phyloP scores from a whole-genome alignment of 1,284 basidiomycete species.

The Pholiota adiposa region DNA sequence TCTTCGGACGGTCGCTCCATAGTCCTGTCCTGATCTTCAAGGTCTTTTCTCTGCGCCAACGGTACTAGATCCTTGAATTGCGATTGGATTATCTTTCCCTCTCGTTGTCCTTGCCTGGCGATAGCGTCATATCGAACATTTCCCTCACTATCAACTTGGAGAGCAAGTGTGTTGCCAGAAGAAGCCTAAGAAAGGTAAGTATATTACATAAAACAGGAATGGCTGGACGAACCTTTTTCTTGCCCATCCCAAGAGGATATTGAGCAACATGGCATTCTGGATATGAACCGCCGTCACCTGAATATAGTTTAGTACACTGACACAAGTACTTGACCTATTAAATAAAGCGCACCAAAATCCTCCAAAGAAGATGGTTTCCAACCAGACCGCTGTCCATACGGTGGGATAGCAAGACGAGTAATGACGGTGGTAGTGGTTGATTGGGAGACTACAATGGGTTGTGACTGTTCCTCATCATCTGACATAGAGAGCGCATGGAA shows the following conservation, averaged over 20 bases:
- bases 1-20: constrained; percentile 96
- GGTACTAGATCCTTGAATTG: constrained; percentile 98
- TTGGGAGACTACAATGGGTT: constrained; percentile 32
- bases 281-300: constrained; percentile 92
- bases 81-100: constrained; percentile 87
- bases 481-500: constrained; percentile 54
- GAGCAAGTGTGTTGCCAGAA: constrained; percentile 90
- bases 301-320: constrained; percentile 7
- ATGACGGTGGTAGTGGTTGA: constrained; percentile 48
- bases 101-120: constrained; percentile 90
- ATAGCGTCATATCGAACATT: constrained; percentile 98
- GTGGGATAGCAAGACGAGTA: constrained; percentile 63
- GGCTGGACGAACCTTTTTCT: constrained; percentile 76
- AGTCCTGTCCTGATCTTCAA: constrained; percentile 71
- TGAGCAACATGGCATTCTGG: constrained; percentile 98
- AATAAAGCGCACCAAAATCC: constrained; percentile 75
- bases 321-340: constrained; percentile 1
- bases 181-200: constrained; percentile 57
- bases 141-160: constrained; percentile 96
- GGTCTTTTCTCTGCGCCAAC: constrained; percentile 86
- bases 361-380: constrained; percentile 87
- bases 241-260: constrained; percentile 95
- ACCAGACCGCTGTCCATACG: constrained; percentile 83
- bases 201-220: not conserved
- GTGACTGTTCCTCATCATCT: constrained; percentile 62